Evolutionary conservation across 768 basidiomycete species (phyloP).

Genomic region (Russula emetica): DNA sequence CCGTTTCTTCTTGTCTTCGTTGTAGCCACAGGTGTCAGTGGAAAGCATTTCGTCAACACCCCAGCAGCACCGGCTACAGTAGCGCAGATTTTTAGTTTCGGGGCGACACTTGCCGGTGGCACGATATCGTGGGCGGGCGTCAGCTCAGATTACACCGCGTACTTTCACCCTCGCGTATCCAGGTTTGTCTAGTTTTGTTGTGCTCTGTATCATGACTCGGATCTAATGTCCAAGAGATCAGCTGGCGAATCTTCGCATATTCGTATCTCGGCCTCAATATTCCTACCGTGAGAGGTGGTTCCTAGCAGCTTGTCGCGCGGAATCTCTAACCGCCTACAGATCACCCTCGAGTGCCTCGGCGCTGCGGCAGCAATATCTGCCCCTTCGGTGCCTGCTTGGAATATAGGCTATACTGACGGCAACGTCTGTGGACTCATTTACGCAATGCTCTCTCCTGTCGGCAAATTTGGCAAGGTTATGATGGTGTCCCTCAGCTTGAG

Average conservation of each 20-base stretch:
- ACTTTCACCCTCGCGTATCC: slow-evolving; percentile 55
- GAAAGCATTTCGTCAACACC: slow-evolving; percentile 57
- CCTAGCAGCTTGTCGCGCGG: slow-evolving; percentile 12
- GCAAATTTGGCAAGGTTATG: slow-evolving; percentile 67
- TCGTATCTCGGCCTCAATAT: slow-evolving; percentile 60
- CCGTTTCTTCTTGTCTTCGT: slow-evolving; percentile 70
- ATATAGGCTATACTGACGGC: slow-evolving; percentile 47
- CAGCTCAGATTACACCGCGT: slow-evolving; percentile 71
- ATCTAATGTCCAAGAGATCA: slow-evolving; percentile 29
- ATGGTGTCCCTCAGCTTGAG: slow-evolving; percentile 70
- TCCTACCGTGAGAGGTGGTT: slow-evolving; percentile 47
- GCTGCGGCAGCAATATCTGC: slow-evolving; percentile 64
- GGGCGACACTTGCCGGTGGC: slow-evolving; percentile 69
- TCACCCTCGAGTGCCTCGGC: slow-evolving; percentile 53
- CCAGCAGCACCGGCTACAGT: slow-evolving; percentile 53
- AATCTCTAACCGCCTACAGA: slow-evolving; percentile 27
- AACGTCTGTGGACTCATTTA: slow-evolving; percentile 60
- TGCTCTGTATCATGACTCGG: too few relatives aligned
- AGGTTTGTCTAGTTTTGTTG: slow-evolving; percentile 39
- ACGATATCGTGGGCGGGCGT: slow-evolving; percentile 59
- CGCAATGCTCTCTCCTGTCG: slow-evolving; percentile 57
- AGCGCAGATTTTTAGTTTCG: slow-evolving; percentile 55
- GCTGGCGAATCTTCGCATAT: slow-evolving; percentile 60
- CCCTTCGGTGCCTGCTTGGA: slow-evolving; percentile 53
- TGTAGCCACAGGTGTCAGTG: slow-evolving; percentile 66